phyloP scores from a whole-genome alignment of 2,329 filamentous ascomycete genomes.

The Aureobasidium sp. region DNA sequence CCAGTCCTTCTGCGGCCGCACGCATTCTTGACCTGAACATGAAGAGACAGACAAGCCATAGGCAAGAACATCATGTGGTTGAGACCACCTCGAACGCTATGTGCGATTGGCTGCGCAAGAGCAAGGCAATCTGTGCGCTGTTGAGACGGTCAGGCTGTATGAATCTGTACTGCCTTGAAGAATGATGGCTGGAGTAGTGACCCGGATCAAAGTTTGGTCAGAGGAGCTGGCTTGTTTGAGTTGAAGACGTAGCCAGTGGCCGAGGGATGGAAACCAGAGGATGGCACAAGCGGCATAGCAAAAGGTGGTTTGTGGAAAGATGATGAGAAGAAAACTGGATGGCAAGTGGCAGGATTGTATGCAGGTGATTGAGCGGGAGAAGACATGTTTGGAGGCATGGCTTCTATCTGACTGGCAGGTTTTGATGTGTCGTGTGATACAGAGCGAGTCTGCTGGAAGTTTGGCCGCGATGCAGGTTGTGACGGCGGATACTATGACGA shows the following conservation, averaged over 20 bases:
- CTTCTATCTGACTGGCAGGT: conserved; percentile 43
- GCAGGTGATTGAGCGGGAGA: conserved; percentile 13
- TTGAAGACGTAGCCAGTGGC: conserved; percentile 38
- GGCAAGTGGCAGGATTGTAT: conserved; percentile 54
- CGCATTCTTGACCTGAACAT: not conserved
- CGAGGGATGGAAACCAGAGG: conserved; percentile 35
- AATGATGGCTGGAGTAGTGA: too few species aligned
- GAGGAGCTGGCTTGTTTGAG: not conserved
- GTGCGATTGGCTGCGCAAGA: not conserved
- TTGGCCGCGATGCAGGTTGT: conserved; percentile 18
- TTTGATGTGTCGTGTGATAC: conserved; percentile 21
- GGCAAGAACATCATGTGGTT: too few species aligned
- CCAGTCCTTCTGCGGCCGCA: too few species aligned
- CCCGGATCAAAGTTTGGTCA: not conserved
- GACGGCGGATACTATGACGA: conserved; percentile 4
- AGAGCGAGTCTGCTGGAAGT: conserved; percentile 27
- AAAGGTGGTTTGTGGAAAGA: conserved; percentile 52
- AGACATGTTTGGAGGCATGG: conserved; percentile 35
- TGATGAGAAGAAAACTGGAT: conserved; percentile 71
- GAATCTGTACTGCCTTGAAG: not conserved
- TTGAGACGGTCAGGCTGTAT: not conserved
- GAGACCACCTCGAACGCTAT: too few species aligned
- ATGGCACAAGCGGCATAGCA: conserved; percentile 31
- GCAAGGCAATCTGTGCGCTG: not conserved
- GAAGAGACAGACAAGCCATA: not conserved